Conservation (phyloP, 2,329 filamentous ascomycete genomes). For the Dothidotthia symphoricarpi region DNA sequence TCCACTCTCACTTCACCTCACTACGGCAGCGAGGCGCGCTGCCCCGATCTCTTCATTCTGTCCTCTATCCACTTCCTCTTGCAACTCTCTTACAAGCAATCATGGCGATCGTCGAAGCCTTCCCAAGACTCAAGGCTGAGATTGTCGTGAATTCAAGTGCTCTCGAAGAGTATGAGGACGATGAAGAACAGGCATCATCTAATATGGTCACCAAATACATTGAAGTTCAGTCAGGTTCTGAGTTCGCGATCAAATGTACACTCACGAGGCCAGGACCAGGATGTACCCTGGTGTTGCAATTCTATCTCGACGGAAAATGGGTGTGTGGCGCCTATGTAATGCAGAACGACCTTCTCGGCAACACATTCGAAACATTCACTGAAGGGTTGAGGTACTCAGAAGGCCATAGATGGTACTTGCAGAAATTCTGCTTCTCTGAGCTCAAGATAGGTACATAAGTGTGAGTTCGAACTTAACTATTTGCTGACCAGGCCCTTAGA, state of each 20-base stretch:
- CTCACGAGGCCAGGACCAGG: conserved; percentile 1
- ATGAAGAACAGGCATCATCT: background rate
- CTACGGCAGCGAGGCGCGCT: background rate
- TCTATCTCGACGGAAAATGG: conserved; percentile 19
- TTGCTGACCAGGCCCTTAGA: conserved; percentile 3
- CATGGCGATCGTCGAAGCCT: conserved; percentile 21
- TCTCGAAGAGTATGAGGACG: conserved; percentile 28
- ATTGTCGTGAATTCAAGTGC: conserved; percentile 19
- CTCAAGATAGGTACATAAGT: conserved; percentile 13
- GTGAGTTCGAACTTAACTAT: background rate
- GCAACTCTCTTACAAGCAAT: background rate
- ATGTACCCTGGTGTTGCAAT: conserved; percentile 5
- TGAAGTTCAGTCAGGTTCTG: conserved; percentile 24
- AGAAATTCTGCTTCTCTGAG: conserved; percentile 25
- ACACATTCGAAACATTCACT: too few species aligned
- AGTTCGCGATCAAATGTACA: conserved; percentile 17
- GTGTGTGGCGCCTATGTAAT: background rate
- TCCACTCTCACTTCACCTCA: background rate
- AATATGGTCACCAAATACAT: conserved; percentile 31
- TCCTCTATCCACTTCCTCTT: too few species aligned
- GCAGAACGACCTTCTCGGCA: too few species aligned
- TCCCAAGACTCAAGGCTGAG: conserved; percentile 13
- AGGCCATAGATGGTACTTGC: too few species aligned
- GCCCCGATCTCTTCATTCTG: background rate
- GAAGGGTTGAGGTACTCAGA: too few species aligned